phyloP scores from a whole-genome alignment of 225 moss, liverwort and hornwort species.

The Polytrichum formosum region DNA sequence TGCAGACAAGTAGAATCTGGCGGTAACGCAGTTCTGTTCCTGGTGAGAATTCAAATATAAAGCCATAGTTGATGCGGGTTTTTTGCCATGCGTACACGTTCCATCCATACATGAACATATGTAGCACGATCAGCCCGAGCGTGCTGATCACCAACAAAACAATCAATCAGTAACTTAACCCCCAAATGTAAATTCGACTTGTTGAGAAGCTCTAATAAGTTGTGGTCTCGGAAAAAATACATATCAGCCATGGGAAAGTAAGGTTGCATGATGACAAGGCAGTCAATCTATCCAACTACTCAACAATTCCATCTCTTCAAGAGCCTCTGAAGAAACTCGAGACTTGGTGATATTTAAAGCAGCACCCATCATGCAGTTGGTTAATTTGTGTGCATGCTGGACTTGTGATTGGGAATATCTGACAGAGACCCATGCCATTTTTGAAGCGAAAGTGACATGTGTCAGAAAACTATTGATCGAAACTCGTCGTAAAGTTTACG shows the following conservation, averaged over 20 bases:
- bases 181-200: neutral
- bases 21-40: constrained; percentile 71
- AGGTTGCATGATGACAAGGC: too few relatives aligned
- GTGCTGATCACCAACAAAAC: constrained; percentile 39
- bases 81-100: constrained; percentile 77
- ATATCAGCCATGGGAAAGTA: too few relatives aligned
- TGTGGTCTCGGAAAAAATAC: neutral
- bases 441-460: neutral
- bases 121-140: constrained; percentile 64
- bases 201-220: neutral
- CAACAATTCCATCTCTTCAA: neutral
- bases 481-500: too few relatives aligned
- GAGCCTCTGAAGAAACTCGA: neutral
- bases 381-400: too few relatives aligned
- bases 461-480: neutral
- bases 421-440: neutral
- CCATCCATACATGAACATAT: constrained; percentile 84
- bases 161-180: neutral
- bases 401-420: neutral
- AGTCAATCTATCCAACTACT: neutral
- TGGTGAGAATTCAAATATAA: constrained; percentile 86
- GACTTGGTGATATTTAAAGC: too few relatives aligned
- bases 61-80: constrained; percentile 77
- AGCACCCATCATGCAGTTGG: too few relatives aligned
- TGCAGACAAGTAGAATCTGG: constrained; percentile 70